A percentile compares a stretch with the other conserved stretches of the same genome.
phyloP scores from a whole-genome alignment of 1,139 yeast genomes.

The Protomyces arabidopsidicola region DNA sequence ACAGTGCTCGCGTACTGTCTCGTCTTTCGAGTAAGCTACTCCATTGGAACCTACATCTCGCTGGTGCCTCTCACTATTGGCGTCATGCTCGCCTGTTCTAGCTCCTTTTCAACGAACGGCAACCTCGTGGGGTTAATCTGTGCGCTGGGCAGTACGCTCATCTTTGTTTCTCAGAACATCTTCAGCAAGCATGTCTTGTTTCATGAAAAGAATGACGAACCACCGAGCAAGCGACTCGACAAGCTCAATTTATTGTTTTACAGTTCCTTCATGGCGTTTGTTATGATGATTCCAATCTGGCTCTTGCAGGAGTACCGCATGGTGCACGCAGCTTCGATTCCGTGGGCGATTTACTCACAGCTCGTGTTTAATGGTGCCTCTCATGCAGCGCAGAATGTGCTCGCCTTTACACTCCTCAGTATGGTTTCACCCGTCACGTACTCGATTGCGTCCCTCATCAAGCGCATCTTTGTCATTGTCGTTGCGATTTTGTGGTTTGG shows the following conservation, averaged over 20 bases:
- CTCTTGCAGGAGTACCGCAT: slow-evolving; percentile 55
- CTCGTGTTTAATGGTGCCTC: slow-evolving; percentile 54
- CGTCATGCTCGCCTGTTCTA: slow-evolving; percentile 72
- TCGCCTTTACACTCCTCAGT: slow-evolving; percentile 87
- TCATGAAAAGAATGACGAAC: slow-evolving; percentile 35
- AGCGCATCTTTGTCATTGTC: slow-evolving; percentile 77
- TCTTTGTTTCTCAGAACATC: slow-evolving; percentile 86
- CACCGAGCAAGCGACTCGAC: slow-evolving; percentile 53
- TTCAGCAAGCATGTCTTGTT: slow-evolving; percentile 82
- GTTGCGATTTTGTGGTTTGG: slow-evolving; percentile 75
- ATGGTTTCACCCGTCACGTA: slow-evolving; percentile 81
- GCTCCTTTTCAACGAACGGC: slow-evolving; percentile 41
- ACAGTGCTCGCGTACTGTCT: slow-evolving; percentile 77
- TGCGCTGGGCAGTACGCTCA: slow-evolving; percentile 76
- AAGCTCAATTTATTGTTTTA: slow-evolving; percentile 77
- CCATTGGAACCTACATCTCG: slow-evolving; percentile 65
- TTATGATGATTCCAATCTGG: slow-evolving; percentile 73
- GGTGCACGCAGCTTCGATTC: slow-evolving; percentile 29
- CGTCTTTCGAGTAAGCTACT: slow-evolving; percentile 55
- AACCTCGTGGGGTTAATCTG: slow-evolving; percentile 61
- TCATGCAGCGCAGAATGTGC: slow-evolving; percentile 77
- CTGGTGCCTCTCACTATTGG: slow-evolving; percentile 73
- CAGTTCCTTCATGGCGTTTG: slow-evolving; percentile 77
- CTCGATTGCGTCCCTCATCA: slow-evolving; percentile 82
- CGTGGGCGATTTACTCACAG: slow-evolving; percentile 5